Conservation (phyloP, 75 land plant genomes). For the Cupressus sempervirens region DNA sequence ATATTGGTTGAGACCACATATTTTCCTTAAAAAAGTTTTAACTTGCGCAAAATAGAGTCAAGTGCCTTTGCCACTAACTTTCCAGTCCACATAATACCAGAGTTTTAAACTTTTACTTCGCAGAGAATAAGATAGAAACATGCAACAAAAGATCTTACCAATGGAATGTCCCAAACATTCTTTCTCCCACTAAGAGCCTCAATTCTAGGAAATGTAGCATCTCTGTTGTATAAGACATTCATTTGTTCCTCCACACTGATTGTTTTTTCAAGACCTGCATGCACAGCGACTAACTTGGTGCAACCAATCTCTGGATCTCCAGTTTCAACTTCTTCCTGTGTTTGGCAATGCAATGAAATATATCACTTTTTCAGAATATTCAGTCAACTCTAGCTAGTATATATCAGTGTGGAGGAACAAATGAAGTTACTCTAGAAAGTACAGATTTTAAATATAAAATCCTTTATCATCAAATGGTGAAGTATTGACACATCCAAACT, state of each 20-base stretch:
- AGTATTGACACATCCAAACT: conserved; percentile 1
- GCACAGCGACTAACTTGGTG: conserved; percentile 79
- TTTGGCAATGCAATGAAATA: background rate
- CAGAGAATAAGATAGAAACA: background rate
- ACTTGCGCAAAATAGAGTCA: background rate
- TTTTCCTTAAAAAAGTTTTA: background rate
- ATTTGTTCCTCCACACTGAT: conserved; percentile 53
- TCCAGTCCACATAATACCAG: background rate
- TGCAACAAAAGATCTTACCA: conserved; percentile 31
- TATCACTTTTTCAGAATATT: background rate
- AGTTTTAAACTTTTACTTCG: background rate
- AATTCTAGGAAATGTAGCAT: conserved; percentile 56
- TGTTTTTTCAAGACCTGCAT: conserved; percentile 77
- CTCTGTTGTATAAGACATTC: conserved; percentile 43
- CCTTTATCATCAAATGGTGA: background rate
- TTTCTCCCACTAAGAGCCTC: conserved; percentile 67
- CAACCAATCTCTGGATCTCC: conserved; percentile 36
- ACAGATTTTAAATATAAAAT: conserved; percentile 2
- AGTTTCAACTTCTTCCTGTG: conserved; percentile 55
- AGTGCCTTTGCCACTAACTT: background rate
- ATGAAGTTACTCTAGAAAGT: background rate
- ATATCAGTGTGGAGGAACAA: too few relatives aligned
- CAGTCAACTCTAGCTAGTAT: background rate
- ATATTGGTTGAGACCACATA: background rate
- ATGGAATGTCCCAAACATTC: conserved; percentile 83